Conservation (phyloP, 2,329 filamentous ascomycete species). For the Aspergillus flavus region DNA sequence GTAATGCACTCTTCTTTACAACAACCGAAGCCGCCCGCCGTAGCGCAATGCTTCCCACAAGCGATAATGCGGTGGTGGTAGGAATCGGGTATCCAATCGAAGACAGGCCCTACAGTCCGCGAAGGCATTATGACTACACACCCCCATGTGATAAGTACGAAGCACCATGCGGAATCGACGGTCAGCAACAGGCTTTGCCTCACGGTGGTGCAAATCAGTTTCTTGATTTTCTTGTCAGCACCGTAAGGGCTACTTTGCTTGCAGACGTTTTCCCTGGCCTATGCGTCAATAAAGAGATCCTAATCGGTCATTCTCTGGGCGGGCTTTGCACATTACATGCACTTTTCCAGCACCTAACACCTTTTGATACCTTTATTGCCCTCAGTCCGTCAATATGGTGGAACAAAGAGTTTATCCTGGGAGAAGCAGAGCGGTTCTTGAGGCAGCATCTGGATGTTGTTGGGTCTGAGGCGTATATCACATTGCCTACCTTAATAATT, state of each 20-base stretch:
- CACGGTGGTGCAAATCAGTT: slow-evolving; percentile 51
- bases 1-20: slow-evolving; percentile 31
- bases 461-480: slow-evolving; percentile 13
- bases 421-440: slow-evolving; percentile 33
- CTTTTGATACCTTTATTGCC: slow-evolving; percentile 50
- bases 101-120: slow-evolving; percentile 23
- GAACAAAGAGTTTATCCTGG: slow-evolving; percentile 47
- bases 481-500: slow-evolving; percentile 35
- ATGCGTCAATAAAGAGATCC: slow-evolving; percentile 41
- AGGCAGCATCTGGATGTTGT: not conserved
- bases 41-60: slow-evolving; percentile 11
- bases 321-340: slow-evolving; percentile 52
- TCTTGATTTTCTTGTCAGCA: slow-evolving; percentile 45
- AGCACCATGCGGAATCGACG: slow-evolving; percentile 29
- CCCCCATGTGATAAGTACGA: slow-evolving; percentile 24
- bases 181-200: slow-evolving; percentile 14
- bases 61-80: slow-evolving; percentile 25
- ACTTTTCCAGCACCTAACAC: slow-evolving; percentile 42
- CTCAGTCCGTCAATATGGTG: slow-evolving; percentile 54
- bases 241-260: slow-evolving; percentile 37
- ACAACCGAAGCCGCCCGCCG: slow-evolving; percentile 28
- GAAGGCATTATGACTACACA: slow-evolving; percentile 24
- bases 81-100: slow-evolving; percentile 29
- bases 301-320: slow-evolving; percentile 55
- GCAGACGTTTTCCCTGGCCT: slow-evolving; percentile 32